Percentiles rank a stretch among this genome's conserved stretches.
Conservation (phyloP, 768 basidiomycete species). For the Cyclocybe cylindracea region DNA sequence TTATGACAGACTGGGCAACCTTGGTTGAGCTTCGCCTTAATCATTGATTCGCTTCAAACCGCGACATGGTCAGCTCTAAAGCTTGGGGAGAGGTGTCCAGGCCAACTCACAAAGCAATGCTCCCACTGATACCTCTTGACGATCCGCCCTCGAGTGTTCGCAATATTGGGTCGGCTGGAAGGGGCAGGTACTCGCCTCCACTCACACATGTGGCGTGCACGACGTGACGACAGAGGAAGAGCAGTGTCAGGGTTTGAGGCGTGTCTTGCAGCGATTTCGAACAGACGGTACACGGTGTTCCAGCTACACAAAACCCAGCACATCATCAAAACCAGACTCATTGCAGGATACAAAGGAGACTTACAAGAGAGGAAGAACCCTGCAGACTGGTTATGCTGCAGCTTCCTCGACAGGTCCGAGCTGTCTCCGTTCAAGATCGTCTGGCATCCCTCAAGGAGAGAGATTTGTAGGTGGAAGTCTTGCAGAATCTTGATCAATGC, state of each 20-base stretch:
- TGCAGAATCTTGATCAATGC: conserved; percentile 96
- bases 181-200: conserved; percentile 64
- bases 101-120: conserved; percentile 75
- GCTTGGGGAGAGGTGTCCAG: not conserved
- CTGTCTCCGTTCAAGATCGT: conserved; percentile 85
- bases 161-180: conserved; percentile 55
- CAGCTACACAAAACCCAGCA: conserved; percentile 40
- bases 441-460: conserved; percentile 90
- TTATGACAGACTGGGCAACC: conserved; percentile 82
- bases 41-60: conserved; percentile 60
- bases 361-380: conserved; percentile 79
- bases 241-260: conserved; percentile 60
- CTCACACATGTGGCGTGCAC: conserved; percentile 80
- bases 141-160: conserved; percentile 44
- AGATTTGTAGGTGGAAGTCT: conserved; percentile 94
- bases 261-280: conserved; percentile 53
- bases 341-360: conserved; percentile 22
- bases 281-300: conserved; percentile 70
- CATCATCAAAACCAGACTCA: not conserved
- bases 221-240: conserved; percentile 88
- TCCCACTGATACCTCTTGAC: conserved; percentile 56
- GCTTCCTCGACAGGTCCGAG: conserved; percentile 60
- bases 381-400: conserved; percentile 76
- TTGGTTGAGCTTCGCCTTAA: conserved; percentile 60
- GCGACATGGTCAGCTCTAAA: not conserved